Evolutionary conservation across 2,329 filamentous ascomycete species (phyloP).

Genomic region (Alternaria rosae): DNA sequence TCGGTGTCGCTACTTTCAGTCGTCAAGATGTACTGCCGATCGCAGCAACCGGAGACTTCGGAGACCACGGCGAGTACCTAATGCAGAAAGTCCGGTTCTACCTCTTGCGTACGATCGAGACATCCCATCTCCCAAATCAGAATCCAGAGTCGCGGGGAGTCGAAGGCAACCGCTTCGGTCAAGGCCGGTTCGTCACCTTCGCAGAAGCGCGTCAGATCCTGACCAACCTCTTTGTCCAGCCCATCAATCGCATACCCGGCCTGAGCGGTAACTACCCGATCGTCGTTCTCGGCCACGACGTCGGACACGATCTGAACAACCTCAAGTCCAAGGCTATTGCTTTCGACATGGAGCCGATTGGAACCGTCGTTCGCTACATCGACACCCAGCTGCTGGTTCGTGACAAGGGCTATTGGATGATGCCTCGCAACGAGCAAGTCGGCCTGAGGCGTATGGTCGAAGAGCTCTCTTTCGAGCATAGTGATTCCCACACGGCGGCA

Average conservation of each 20-base stretch:
- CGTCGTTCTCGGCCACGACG: conserved; percentile 33
- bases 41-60: background rate
- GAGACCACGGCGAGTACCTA: conserved; percentile 25
- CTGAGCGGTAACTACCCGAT: conserved; percentile 25
- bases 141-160: conserved; percentile 14
- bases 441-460: conserved; percentile 17
- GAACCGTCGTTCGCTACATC: conserved; percentile 25
- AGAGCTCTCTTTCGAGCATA: conserved; percentile 20
- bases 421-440: conserved; percentile 12
- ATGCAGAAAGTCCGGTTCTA: conserved; percentile 28
- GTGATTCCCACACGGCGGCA: conserved; percentile 30
- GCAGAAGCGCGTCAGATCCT: conserved; percentile 18
- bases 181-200: conserved; percentile 27
- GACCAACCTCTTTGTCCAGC: conserved; percentile 19
- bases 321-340: conserved; percentile 19
- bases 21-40: conserved; percentile 6
- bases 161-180: conserved; percentile 32
- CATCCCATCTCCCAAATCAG: conserved; percentile 24
- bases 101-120: conserved; percentile 29
- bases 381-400: conserved; percentile 35
- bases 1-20: conserved; percentile 26
- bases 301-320: conserved; percentile 29
- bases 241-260: conserved; percentile 7
- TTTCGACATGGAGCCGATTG: conserved; percentile 17
- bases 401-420: conserved; percentile 2